Conservation (phyloP, 306 rosid species). For the Mimosa bimucronata region DNA sequence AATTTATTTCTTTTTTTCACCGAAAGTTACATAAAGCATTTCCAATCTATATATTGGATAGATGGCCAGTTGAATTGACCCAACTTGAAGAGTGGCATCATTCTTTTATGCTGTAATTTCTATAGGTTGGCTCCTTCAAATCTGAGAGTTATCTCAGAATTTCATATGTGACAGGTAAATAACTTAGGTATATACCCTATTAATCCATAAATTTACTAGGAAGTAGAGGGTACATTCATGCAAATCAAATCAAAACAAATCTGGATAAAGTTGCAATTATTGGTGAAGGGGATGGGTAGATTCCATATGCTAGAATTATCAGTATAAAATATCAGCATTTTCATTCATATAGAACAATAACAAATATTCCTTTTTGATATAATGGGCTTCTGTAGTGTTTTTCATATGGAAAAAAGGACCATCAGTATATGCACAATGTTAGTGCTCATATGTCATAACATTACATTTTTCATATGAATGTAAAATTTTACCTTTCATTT, state of each 20-base stretch:
- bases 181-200: slow-evolving; percentile 25
- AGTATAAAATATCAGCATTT: slow-evolving; percentile 27
- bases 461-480: too few species aligned
- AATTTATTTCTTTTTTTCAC: neutral
- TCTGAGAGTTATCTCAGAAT: slow-evolving; percentile 14
- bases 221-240: slow-evolving; percentile 35
- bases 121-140: neutral
- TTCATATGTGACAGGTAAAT: neutral
- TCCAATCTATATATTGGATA: slow-evolving; percentile 16
- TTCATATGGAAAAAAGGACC: neutral
- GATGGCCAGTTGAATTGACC: neutral
- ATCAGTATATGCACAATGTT: neutral
- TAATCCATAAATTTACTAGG: neutral
- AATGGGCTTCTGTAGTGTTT: neutral
- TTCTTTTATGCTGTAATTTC: slow-evolving; percentile 26
- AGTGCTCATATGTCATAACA: neutral
- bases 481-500: too few species aligned
- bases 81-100: slow-evolving; percentile 25
- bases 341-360: slow-evolving; percentile 35
- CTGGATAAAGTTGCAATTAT: slow-evolving; percentile 24
- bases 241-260: slow-evolving; percentile 31
- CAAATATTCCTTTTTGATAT: neutral
- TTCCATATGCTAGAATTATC: slow-evolving; percentile 41
- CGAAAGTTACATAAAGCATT: slow-evolving; percentile 39
- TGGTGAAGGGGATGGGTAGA: slow-evolving; percentile 33